These are phyloP conservation scores for Monosporascus sp. DNA, from an alignment of 2,329 filamentous ascomycete genomes.

Conservation along the genomic window DNA sequence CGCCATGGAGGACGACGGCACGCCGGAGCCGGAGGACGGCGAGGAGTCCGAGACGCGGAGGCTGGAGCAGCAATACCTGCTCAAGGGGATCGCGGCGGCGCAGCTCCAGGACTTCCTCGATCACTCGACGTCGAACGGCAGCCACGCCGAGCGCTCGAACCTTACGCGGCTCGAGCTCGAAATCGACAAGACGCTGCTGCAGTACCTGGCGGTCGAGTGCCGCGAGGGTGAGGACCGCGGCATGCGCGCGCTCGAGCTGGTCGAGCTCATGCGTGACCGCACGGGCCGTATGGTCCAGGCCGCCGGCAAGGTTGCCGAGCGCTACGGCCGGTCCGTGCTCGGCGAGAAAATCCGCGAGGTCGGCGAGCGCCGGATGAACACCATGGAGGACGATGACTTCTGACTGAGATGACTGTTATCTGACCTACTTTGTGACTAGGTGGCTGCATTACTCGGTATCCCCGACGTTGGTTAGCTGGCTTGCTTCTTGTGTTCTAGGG, in stretches of 20 bases:
- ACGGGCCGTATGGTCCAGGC: conserved; percentile 88
- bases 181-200: conserved; percentile 83
- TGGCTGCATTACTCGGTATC: no score
- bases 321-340: conserved; percentile 75
- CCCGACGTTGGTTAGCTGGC: no score
- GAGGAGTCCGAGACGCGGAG: conserved; percentile 47
- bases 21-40: conserved; percentile 26
- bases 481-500: no score
- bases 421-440: no score
- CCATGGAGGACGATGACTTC: conserved; percentile 37
- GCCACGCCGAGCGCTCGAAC: conserved; percentile 58
- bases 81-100: conserved; percentile 64
- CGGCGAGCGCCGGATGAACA: conserved; percentile 60
- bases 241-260: conserved; percentile 92
- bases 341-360: conserved; percentile 87
- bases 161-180: conserved; percentile 72
- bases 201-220: conserved; percentile 85
- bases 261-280: conserved; percentile 75
- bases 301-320: conserved; percentile 79
- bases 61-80: conserved; percentile 78
- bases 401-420: background rate
- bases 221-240: conserved; percentile 87
- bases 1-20: conserved; percentile 27
- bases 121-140: conserved; percentile 50
- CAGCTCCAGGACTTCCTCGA: conserved; percentile 72